Conservation (phyloP, 2,329 filamentous ascomycete genomes). For the Aspergillus sp. region DNA sequence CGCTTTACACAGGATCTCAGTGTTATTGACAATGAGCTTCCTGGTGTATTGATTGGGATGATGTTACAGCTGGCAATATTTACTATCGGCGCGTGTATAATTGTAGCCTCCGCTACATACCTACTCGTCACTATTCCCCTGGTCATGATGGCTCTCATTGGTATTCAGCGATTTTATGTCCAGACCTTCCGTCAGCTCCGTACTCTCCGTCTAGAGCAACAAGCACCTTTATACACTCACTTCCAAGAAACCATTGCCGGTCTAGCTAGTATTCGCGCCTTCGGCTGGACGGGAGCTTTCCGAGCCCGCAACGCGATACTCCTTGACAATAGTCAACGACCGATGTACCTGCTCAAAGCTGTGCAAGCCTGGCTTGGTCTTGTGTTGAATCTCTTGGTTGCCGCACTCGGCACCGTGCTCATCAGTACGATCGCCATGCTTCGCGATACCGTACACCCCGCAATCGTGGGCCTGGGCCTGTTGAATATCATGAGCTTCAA, state of each 20-base stretch:
- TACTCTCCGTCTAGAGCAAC: neutral
- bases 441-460: neutral
- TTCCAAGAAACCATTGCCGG: neutral
- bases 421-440: neutral
- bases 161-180: neutral
- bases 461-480: slow-evolving; percentile 32
- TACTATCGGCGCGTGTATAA: no score
- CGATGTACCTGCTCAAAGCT: neutral
- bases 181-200: neutral
- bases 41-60: neutral
- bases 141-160: neutral
- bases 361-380: neutral
- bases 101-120: neutral
- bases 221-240: neutral
- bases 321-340: neutral
- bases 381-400: neutral
- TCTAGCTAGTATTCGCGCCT: neutral
- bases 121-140: neutral
- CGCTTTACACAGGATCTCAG: neutral
- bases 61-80: no score
- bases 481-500: slow-evolving; percentile 51
- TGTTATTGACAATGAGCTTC: neutral
- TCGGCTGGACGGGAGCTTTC: neutral
- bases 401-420: neutral
- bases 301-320: neutral